Evolutionary conservation across 1,284 basidiomycete genomes (phyloP), one percentile per base, ranked within the genome.

Genomic region (Ceratobasidium sp.): DNA sequence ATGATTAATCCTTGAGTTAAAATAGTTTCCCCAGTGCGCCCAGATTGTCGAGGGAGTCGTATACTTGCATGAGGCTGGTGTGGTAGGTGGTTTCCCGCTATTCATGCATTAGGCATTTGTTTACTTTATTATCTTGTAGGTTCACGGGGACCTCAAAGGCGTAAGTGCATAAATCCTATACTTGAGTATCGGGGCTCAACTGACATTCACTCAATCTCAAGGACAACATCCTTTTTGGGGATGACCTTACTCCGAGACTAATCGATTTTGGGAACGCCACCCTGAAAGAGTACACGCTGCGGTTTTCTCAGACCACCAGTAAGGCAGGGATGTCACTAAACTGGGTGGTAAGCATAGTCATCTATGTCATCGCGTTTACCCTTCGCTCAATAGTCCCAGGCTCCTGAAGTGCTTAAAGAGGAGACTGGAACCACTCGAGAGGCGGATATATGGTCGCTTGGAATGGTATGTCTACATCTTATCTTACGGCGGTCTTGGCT

Each of bases 131-230:
- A n/a, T n/a, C n/a, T 29, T n/a, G 13, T 17, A 64, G 60, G 34
- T 64, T 5, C 49, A 64, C 22, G 60, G 60, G 4, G 60, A 64
- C 20, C 29, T 64, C 20, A 64, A 64, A 20, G 47, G 10, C n/a
- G 60, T 64, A 64, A 25, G 60, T 8, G 17, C 8, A 38, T n/a
- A n/a, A 1, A 27, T 15, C 2, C 27, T n/a, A n/a, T n/a, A n/a
- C n/a, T n/a, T n/a, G n/a, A n/a, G n/a, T n/a, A n/a, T n/a, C n/a
- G n/a, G n/a, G n/a, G n/a, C n/a, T n/a, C n/a, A n/a, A n/a, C n/a
- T n/a, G n/a, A n/a, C n/a, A n/a, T n/a, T n/a, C n/a, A n/a, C n/a
- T n/a, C n/a, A n/a, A n/a, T n/a, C n/a, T n/a, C 15, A 64, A 34
- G 31, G 3, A 3, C 17, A 64, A 64, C 20, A 22, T 64, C 12